Evolutionary conservation across 192 early-diverging fungal species (phyloP).

Genomic region (Backusella australiensis): DNA sequence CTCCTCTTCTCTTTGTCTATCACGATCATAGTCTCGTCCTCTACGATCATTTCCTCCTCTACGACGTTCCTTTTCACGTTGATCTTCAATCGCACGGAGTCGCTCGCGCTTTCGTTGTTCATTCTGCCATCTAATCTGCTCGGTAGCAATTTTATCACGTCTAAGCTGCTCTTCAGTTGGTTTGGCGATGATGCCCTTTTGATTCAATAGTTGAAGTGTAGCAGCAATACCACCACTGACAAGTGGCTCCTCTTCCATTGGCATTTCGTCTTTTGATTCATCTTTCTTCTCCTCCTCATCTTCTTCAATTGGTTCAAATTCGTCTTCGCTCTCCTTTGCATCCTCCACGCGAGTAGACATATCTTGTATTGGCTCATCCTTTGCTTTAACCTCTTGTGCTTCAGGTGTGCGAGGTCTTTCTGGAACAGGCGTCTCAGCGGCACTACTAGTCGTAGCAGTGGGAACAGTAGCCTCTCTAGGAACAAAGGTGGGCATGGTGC

Average conservation of each 20-base stretch:
- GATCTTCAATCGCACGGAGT: constrained; percentile 57
- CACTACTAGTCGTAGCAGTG: not conserved
- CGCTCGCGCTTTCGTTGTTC: constrained; percentile 64
- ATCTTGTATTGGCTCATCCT: constrained; percentile 25
- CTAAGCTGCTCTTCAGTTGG: constrained; percentile 65
- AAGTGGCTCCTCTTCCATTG: constrained; percentile 72
- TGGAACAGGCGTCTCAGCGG: not conserved
- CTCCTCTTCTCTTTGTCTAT: constrained; percentile 26
- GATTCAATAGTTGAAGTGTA: constrained; percentile 74
- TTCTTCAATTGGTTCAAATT: not conserved
- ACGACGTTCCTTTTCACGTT: constrained; percentile 66
- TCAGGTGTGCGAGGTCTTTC: not conserved
- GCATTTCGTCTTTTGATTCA: not conserved
- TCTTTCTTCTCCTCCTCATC: not conserved
- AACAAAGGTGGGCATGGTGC: constrained; percentile 12
- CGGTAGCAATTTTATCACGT: constrained; percentile 58
- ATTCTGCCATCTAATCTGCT: constrained; percentile 68
- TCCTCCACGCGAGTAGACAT: constrained; percentile 8
- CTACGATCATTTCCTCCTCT: constrained; percentile 36
- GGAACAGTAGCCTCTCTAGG: not conserved
- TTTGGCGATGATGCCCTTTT: constrained; percentile 65
- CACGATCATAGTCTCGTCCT: constrained; percentile 39
- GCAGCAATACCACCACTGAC: constrained; percentile 79
- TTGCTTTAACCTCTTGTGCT: constrained; percentile 2
- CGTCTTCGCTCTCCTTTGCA: not conserved